phyloP scores from a whole-genome alignment of 371 early-diverging fungal genomes.

The Batrachochytrium dendrobatidis region DNA sequence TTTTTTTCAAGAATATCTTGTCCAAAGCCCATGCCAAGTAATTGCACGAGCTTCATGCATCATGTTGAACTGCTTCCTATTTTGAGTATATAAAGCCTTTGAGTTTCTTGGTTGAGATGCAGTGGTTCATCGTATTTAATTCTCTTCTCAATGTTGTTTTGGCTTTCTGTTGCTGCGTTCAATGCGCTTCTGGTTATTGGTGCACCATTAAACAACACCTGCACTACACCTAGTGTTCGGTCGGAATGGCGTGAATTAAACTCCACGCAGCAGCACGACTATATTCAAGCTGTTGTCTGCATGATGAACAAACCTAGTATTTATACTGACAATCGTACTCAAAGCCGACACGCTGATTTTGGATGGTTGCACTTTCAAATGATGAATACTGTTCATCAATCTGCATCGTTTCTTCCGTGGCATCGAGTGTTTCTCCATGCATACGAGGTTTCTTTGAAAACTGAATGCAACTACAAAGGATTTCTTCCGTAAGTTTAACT shows the following conservation, averaged over 20 bases:
- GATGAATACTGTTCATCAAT: background rate
- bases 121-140: too few species aligned
- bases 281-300: background rate
- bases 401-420: constrained; percentile 25
- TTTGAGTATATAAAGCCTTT: too few species aligned
- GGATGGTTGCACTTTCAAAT: background rate
- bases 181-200: too few species aligned
- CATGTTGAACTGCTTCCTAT: too few species aligned
- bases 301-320: background rate
- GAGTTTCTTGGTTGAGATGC: too few species aligned
- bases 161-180: too few species aligned
- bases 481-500: constrained; percentile 22
- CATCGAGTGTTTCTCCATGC: constrained; percentile 17
- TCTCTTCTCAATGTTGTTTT: too few species aligned
- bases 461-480: constrained; percentile 12
- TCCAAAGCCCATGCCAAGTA: too few species aligned
- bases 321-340: background rate
- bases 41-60: too few species aligned
- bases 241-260: background rate
- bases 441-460: constrained; percentile 20
- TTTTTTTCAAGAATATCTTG: too few species aligned
- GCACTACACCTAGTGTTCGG: background rate
- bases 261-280: background rate
- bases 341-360: background rate
- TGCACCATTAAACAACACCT: too few species aligned